Base-by-base conservation (phyloP, 2,329 filamentous ascomycete genomes). In the Volutella citrinella region DNA sequence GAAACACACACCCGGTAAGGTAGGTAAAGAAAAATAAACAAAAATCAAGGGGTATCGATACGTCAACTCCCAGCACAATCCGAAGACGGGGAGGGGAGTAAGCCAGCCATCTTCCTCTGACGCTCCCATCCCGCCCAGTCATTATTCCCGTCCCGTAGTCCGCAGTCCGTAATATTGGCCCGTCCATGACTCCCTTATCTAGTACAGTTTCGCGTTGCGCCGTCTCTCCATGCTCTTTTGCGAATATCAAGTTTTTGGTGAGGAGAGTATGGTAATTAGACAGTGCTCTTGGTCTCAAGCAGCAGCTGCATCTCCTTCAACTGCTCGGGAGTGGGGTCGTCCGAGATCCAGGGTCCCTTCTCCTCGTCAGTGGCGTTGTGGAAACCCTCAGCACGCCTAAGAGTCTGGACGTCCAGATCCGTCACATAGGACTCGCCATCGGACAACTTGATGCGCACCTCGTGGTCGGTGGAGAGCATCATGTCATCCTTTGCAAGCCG, bases 401-500 rank as follows among this genome's bases (percentile, higher is more conserved):
- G 63, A 3, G 90, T 96, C 68, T 93, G 84, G 31, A 96, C 79
- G 56, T 97, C 93, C 27, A 98, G 73, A 56, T 97, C 93, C 7
- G 91, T 97, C 23, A 96, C 82, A 58, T 95, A 97, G 2, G 78
- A 74, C 54, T 84, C 80, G 55, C 78, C 78, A 55, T 87, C 84
- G 16, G 77, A 77, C 13, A 96, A 74, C 61, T 81, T 81, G 61
- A 95, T 74, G 55, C 91, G 87, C 22, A 97, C 88, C 65, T 98
- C 93, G 55, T 93, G 90, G 52, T 95, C 89, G 12, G 86, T 89
- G 50, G 90, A 88, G 30, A 98, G 81, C 89, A 96, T 95, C 88
- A 97, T 93, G 65, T 98, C 93, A 58, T 98, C 93, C 70, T 97
- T 97, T 77, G 87, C 93, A 30, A 98, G 74, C 25, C 91, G 82